Conservation (phyloP, 208 protist species). For the Leishmania guyanensis region DNA sequence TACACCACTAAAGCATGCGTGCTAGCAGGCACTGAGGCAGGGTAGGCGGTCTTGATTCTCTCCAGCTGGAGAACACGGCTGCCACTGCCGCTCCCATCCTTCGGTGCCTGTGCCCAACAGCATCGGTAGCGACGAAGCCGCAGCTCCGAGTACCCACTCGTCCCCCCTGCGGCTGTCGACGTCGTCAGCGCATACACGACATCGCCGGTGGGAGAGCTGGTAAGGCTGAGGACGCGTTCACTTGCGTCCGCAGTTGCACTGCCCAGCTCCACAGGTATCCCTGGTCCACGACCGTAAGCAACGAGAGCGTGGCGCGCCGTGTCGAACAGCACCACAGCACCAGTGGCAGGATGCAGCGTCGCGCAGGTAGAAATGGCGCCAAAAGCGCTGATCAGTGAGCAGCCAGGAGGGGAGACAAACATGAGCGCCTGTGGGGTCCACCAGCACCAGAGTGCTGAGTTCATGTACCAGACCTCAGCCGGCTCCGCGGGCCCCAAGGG, state of each 20-base stretch:
- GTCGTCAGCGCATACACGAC: constrained; percentile 23
- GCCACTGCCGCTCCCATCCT: neutral
- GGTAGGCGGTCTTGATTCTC: neutral
- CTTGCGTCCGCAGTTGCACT: neutral
- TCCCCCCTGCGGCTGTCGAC: neutral
- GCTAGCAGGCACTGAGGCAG: constrained; percentile 6
- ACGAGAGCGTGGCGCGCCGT: constrained; percentile 20
- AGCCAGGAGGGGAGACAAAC: constrained; percentile 17
- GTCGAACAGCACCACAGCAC: constrained; percentile 22
- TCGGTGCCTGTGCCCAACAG: constrained; percentile 12
- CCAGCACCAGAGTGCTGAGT: constrained; percentile 22
- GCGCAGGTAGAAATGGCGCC: constrained; percentile 7
- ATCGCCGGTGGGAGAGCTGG: constrained; percentile 26
- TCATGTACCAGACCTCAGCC: neutral
- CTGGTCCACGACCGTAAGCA: constrained; percentile 13
- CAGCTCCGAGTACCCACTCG: neutral
- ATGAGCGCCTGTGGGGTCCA: constrained; percentile 24
- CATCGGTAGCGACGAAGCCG: constrained; percentile 27
- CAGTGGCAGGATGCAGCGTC: constrained; percentile 26
- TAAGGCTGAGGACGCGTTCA: constrained; percentile 9
- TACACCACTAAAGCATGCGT: constrained; percentile 35
- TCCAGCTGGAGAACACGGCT: constrained; percentile 1
- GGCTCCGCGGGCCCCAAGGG: neutral
- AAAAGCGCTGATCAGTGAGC: constrained; percentile 7
- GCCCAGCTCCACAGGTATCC: neutral